A percentile compares a stretch with the other conserved stretches of the same genome.
These are phyloP conservation scores for Blastomyces emzantsi DNA, from an alignment of 2,329 filamentous ascomycete species.

Conservation along the genomic window DNA sequence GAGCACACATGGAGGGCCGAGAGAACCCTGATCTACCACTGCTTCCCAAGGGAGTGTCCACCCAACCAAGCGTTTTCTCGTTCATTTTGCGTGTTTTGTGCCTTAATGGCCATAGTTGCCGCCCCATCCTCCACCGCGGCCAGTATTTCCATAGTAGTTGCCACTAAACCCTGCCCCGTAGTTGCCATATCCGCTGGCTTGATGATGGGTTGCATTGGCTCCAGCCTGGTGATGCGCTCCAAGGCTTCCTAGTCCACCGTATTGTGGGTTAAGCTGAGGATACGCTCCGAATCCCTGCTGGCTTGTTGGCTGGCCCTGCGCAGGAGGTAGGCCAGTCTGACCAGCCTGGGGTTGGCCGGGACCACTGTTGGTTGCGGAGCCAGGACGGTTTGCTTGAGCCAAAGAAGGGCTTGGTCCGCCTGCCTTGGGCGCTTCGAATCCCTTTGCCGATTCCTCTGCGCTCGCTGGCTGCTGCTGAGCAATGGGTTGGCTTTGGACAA, in stretches of 20 bases:
- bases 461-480: constrained; percentile 41
- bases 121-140: constrained; percentile 38
- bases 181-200: constrained; percentile 35
- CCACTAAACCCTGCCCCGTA: constrained; percentile 34
- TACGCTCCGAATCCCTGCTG: constrained; percentile 52
- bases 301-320: constrained; percentile 42
- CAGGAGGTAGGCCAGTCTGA: constrained; percentile 46
- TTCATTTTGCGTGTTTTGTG: not conserved
- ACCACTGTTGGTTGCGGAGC: constrained; percentile 52
- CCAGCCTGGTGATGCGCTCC: constrained; percentile 34
- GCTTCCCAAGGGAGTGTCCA: constrained; percentile 1
- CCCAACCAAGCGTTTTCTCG: constrained; percentile 5
- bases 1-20: constrained; percentile 29
- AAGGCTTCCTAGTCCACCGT: constrained; percentile 37
- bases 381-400: constrained; percentile 54
- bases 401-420: constrained; percentile 53
- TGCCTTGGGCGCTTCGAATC: constrained; percentile 48
- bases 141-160: constrained; percentile 38
- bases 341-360: constrained; percentile 40
- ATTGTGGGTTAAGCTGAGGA: constrained; percentile 45
- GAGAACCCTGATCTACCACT: not conserved
- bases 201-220: constrained; percentile 32
- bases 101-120: constrained; percentile 40
- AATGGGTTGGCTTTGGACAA: constrained; percentile 47
- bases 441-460: constrained; percentile 48